Conservation (phyloP, 2,329 filamentous ascomycete genomes). For the Onygenales sp. region DNA sequence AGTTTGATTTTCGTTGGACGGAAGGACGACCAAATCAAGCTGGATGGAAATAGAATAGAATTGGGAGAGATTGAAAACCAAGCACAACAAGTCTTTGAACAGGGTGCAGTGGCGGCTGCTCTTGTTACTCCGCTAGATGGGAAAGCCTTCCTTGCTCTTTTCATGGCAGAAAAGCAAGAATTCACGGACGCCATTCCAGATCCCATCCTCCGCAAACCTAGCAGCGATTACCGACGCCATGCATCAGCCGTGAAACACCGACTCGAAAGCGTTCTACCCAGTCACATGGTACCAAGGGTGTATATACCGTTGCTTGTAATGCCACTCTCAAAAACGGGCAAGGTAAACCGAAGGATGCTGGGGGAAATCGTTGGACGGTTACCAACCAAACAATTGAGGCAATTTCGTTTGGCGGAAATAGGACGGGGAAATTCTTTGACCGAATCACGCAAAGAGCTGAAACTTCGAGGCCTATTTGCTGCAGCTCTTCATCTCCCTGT, state of each 20-base stretch:
- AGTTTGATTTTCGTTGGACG: constrained; percentile 7
- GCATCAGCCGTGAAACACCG: neutral
- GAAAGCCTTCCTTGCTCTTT: neutral
- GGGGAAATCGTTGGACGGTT: neutral
- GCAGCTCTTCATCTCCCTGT: neutral
- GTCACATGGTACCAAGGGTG: constrained; percentile 6
- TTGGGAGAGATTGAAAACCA: constrained; percentile 7
- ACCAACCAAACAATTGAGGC: neutral
- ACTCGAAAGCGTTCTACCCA: constrained; percentile 1
- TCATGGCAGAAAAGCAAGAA: neutral
- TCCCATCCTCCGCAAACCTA: neutral
- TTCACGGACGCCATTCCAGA: neutral
- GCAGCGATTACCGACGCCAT: neutral
- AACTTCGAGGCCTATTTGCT: neutral
- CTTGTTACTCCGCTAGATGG: neutral
- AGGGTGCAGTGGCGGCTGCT: constrained; percentile 1
- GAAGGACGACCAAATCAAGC: neutral
- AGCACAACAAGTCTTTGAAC: neutral
- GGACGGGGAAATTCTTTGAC: neutral
- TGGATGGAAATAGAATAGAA: constrained; percentile 2
- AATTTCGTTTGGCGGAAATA: neutral
- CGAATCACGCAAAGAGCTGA: neutral
- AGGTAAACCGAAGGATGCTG: constrained; percentile 1
- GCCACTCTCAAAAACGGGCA: constrained; percentile 6
- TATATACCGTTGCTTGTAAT: neutral